phyloP scores from a whole-genome alignment of 768 basidiomycete genomes.

The Kwoniella sp. region DNA sequence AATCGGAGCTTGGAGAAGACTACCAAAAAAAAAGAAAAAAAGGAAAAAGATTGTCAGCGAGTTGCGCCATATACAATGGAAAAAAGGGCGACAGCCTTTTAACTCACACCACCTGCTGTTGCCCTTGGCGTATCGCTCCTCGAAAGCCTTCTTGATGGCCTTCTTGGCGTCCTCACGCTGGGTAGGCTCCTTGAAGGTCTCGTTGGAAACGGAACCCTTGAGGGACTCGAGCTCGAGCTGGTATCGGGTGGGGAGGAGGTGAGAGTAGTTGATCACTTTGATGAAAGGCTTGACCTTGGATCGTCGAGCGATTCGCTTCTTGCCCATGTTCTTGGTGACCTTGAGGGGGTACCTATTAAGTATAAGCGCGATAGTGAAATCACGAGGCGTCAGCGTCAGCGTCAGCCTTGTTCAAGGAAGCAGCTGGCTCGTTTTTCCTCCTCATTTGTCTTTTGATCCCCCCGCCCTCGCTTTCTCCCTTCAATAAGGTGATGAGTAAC shows the following conservation, averaged over 20 bases:
- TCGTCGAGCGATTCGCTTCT: conserved; percentile 87
- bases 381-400: not conserved
- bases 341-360: conserved; percentile 76
- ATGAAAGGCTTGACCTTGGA: conserved; percentile 99
- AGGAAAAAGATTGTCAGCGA: not conserved
- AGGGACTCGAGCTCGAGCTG: conserved; percentile 92
- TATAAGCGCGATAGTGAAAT: not conserved
- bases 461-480: no score
- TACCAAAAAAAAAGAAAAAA: conserved; percentile 8
- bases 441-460: no score
- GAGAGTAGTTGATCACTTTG: conserved; percentile 99
- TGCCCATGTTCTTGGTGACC: conserved; percentile 95
- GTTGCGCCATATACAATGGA: not conserved
- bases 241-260: conserved; percentile 99
- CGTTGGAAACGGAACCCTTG: conserved; percentile 78
- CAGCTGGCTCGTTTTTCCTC: no score
- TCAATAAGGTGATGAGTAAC: no score
- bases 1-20: conserved; percentile 57
- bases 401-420: no score
- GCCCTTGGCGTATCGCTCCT: conserved; percentile 88
- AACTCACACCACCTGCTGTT: conserved; percentile 93
- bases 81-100: no score
- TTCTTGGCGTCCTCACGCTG: conserved; percentile 95
- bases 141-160: conserved; percentile 90
- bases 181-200: conserved; percentile 97